Base-by-base conservation (phyloP, 331 rosid genomes). In the Rhamnella rubrinervis region DNA sequence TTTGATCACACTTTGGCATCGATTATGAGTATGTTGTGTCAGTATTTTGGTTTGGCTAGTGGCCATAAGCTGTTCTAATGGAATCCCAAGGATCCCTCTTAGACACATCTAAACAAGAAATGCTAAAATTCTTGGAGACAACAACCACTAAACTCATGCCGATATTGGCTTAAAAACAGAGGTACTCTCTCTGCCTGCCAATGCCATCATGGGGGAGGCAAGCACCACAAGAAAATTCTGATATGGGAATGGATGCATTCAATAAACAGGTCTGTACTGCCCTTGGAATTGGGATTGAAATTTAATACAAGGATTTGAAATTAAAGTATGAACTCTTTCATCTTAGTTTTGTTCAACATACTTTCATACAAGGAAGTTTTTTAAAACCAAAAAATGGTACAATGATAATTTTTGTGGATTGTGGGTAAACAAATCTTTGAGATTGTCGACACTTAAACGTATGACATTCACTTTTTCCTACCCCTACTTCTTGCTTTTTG, bases 231-330 rank as follows among this genome's bases (percentile, higher is more conserved):
- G 78, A 79, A 82, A 75, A 74, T 71, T 59, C 84, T 41, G 92
- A 90, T 76, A 49, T 81, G 68, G 98, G 95, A 73, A 88, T 88
- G 97, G 92, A 83, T 31, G 67, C 85, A 71, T 93, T 93, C 79
- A 91, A 93, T 79, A 93, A 91, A 77, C 95, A 93, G 97, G 98
- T 93, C 26, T 71, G 19, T 73, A 60, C 77, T 25, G 9, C 35
- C 50, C 69, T 40, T 17, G 60, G 23, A 21, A 12, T 56, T 65
- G 61, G 10, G 61, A 57, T 23, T 23, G 61, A 40, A 53, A 41
- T 14, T 67, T 71, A 60, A 19, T 55, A 63, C 63, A 55, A 59
- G 18, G 40, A 47, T 51, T 44, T n/a, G 50, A 59, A 52, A 62
- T 59, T 17, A 26, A 40, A 55, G 15, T 10, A 40, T 50, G 55